These are phyloP conservation scores for Dactylis glomerata DNA, from an alignment of 176 grass and related monocot genomes.

Conservation along the genomic window DNA sequence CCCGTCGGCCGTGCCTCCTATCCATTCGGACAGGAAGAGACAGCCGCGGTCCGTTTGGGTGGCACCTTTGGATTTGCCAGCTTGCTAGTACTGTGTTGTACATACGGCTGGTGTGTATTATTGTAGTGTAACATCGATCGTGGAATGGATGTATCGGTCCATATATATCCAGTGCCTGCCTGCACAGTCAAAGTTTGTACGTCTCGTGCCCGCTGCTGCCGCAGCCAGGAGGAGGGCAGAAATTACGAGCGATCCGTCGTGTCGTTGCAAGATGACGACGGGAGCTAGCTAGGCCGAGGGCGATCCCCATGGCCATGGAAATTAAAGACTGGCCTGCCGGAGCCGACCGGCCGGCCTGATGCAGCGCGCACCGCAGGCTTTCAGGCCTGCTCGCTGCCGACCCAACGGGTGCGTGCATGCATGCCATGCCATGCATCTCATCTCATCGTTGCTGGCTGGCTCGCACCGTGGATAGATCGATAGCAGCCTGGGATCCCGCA, in stretches of 20 bases:
- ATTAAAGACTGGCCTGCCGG: neutral
- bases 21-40: no score
- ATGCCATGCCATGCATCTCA: conserved; percentile 26
- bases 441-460: conserved; percentile 25
- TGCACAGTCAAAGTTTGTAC: neutral
- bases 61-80: no score
- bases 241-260: conserved; percentile 20
- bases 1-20: no score
- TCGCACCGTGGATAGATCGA: neutral
- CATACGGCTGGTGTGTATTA: neutral
- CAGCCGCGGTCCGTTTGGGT: no score
- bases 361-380: conserved; percentile 8
- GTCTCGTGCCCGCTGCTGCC: neutral
- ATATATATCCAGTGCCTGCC: neutral
- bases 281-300: neutral
- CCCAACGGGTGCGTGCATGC: conserved; percentile 13
- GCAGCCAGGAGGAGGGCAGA: no score
- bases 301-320: neutral
- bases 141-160: neutral
- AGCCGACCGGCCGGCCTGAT: neutral
- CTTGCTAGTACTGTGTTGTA: neutral
- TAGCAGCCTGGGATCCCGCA: conserved; percentile 28
- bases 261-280: conserved; percentile 24
- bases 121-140: neutral
- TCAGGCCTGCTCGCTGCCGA: neutral